Evolutionary conservation across 345 rosid species (phyloP), one percentile per base, ranked within the genome.

Genomic region (Excoecaria agallocha): DNA sequence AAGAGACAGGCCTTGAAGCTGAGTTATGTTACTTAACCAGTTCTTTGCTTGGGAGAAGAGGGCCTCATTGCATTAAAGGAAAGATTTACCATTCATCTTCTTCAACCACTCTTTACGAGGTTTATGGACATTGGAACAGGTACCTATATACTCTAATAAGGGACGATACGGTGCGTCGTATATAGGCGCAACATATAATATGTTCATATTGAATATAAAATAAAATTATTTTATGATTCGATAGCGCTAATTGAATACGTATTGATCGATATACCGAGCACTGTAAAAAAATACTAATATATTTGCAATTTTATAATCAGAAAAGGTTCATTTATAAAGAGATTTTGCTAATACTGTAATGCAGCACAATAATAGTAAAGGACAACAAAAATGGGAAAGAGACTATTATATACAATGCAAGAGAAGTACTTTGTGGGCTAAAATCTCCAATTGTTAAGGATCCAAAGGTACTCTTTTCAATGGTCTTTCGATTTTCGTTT

Each of bases 91-190:
- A 87, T 13, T 75, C 88, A 19, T 83, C 90, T 0, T 75, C 94
- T 6, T 83, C 63, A 30, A 82, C 75, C 3, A 82, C 79, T 10
- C 84, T 89, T 37, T 87, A 75, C 69, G 89, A 87, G 64, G 59
- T 92, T 41, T 20, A 73, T 57, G 97, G 98, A 16, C 85, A 94
- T 0, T 94, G 98, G 97, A 91, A 86, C 67, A 90, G 90, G 98
- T 93, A 30, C 30, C 30, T 30, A 30, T 30, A 30, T 30, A 30
- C 30, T 30, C 30, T 30, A 30, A 30, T n/a, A n/a, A n/a, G n/a
- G n/a, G n/a, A n/a, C n/a, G n/a, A n/a, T n/a, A n/a, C n/a, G n/a
- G n/a, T n/a, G n/a, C n/a, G n/a, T n/a, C n/a, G n/a, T n/a, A n/a
- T n/a, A n/a, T n/a, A n/a, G n/a, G n/a, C n/a, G n/a, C n/a, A n/a